These are phyloP conservation scores for Colletotrichum coccodes DNA, from an alignment of 2,329 filamentous ascomycete genomes.

Conservation along the genomic window DNA sequence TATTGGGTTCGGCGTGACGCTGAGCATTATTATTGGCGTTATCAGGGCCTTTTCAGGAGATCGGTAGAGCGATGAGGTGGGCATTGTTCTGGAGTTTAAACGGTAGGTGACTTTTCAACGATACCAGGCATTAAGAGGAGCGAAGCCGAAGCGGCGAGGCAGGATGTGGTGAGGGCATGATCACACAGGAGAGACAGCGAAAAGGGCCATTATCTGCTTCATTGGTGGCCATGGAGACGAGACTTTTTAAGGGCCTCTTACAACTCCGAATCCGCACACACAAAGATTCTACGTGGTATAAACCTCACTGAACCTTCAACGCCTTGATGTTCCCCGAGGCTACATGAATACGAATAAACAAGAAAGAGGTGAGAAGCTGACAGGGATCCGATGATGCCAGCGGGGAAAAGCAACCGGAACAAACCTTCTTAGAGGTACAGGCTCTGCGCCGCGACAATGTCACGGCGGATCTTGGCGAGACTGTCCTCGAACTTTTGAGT, in stretches of 20 bases:
- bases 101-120: neutral
- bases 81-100: neutral
- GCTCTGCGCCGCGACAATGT: constrained; percentile 95
- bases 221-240: constrained; percentile 31
- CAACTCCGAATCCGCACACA: constrained; percentile 24
- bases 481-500: constrained; percentile 91
- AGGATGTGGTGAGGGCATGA: neutral
- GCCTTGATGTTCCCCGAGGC: constrained; percentile 16
- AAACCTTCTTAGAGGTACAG: constrained; percentile 75
- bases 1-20: constrained; percentile 83
- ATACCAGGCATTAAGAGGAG: constrained; percentile 15
- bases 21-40: constrained; percentile 55
- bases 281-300: constrained; percentile 31
- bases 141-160: neutral
- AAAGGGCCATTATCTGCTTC: constrained; percentile 34
- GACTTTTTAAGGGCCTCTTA: constrained; percentile 6
- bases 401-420: neutral
- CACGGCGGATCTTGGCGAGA: constrained; percentile 85
- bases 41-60: constrained; percentile 40
- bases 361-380: neutral
- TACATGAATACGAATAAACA: constrained; percentile 22
- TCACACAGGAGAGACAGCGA: constrained; percentile 19
- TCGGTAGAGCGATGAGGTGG: neutral
- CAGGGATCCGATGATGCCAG: neutral
- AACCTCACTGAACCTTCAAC: constrained; percentile 18